A percentile compares a stretch with the other conserved stretches of the same genome.
These are phyloP conservation scores for Phoma sp. DNA, from an alignment of 2,329 filamentous ascomycete species.

Conservation along the genomic window DNA sequence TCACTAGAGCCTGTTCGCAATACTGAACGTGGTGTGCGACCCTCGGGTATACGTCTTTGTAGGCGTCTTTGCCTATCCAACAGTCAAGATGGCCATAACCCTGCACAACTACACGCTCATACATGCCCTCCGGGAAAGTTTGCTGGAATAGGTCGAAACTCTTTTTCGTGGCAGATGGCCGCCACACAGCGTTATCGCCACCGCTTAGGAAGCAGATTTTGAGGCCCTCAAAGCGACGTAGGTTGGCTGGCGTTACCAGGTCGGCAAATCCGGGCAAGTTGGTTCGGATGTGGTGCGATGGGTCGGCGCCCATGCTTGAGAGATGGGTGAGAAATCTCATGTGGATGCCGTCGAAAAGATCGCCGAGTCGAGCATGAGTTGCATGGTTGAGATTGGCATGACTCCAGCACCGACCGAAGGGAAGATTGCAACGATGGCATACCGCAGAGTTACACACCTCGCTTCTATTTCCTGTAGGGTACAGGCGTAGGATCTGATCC, in stretches of 20 bases:
- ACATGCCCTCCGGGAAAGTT: conserved; percentile 59
- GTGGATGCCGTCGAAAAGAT: conserved; percentile 69
- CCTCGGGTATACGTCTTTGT: conserved; percentile 66
- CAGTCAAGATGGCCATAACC: conserved; percentile 69
- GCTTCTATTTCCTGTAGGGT: conserved; percentile 57
- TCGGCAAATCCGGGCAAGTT: conserved; percentile 9
- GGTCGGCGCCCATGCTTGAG: conserved; percentile 60
- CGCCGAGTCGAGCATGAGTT: conserved; percentile 56
- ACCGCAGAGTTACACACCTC: conserved; percentile 69
- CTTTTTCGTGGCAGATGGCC: conserved; percentile 60
- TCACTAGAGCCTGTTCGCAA: too few relatives aligned
- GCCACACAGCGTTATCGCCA: conserved; percentile 61
- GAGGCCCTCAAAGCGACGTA: conserved; percentile 17
- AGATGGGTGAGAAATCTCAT: conserved; percentile 66
- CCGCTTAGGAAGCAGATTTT: conserved; percentile 25
- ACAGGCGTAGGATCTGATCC: conserved; percentile 63
- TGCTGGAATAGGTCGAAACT: conserved; percentile 63
- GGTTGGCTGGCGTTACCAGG: conserved; percentile 13
- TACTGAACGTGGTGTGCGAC: conserved; percentile 38
- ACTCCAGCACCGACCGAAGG: conserved; percentile 69
- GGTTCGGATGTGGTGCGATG: conserved; percentile 13
- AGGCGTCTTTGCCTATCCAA: conserved; percentile 68
- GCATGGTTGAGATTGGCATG: conserved; percentile 71
- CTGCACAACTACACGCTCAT: conserved; percentile 61
- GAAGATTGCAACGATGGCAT: conserved; percentile 67